Evolutionary conservation across 2,329 filamentous ascomycete species (phyloP), one percentile per base, ranked within the genome.

Genomic region (Chrysosporium queenslandicum): DNA sequence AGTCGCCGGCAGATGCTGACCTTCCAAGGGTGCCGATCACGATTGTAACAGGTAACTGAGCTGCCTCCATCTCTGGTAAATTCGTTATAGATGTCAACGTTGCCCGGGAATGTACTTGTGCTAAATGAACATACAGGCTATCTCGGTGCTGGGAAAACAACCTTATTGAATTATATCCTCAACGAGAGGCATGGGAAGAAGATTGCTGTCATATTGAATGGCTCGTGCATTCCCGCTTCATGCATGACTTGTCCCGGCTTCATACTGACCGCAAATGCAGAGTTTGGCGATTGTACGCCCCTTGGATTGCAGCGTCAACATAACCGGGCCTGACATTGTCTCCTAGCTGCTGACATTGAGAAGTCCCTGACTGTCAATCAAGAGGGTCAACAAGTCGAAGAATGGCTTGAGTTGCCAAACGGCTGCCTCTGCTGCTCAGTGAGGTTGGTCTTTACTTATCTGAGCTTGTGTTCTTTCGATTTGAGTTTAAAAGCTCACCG

Each of bases 341-440:
- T 23, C 27, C 34, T 57, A 90, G 87, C 91, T 51, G 78, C 89
- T 61, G 91, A 97, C 63, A 95, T 98, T 58, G 92, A 98, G 68
- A 96, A 95, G 66, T 90, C 89, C 40, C 77, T 98, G 56, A 97
- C 91, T 0, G 83, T 98, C 60, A 94, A 85, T 66, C 83, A 90
- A 65, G 85, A 84, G 54, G 86, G 82, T 36, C 81, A 91, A 63
- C 79, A 88, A 63, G 86, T 91, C 5, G 85, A 92, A 64, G 89
- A 95, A 74, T 98, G 94, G 87, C 81, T 98, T 25, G 90, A 96
- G 56, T 82, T 98, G 50, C 89, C 87, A 49, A 98, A 98, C 61
- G 92, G 92, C 57, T 98, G 92, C 67, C 89, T 98, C 59, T 98
- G 92, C 72, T 98, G 92, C 71, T 94, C 89, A 2, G 90, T 97